Evolutionary conservation across 176 grass and related monocot genomes (phyloP), one percentile per base, ranked within the genome.

Genomic region (Musa acuminata): DNA sequence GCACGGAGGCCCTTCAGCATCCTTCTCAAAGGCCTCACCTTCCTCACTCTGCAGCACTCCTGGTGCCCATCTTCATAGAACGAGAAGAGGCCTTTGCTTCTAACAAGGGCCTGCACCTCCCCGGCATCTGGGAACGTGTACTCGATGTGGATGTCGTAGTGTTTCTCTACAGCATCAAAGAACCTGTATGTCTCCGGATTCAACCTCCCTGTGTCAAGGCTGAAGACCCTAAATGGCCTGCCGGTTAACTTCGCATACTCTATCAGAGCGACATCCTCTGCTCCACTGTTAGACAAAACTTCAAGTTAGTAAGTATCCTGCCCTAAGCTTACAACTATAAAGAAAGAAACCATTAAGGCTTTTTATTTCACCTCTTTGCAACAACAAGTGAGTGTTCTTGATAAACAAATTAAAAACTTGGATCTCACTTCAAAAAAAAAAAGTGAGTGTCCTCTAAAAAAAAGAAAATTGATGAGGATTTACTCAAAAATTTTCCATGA

Each of bases 1-100:
- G 95, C 90, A 67, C 69, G 78, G 71, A 98, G 84, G 0, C 95
- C 86, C 35, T 57, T 87, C 60, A 98, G 90, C 13, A 90, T 90
- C 66, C 84, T 82, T 75, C 88, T 73, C 49, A 98, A 62, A 0
- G 95, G 95, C 52, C 95, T 92, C 63, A 98, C 95, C 84, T 98
- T 98, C 74, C 95, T 81, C 22, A 89, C 80, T 13, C 90, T 78
- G 86, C 94, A 98, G 88, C 90, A 94, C 82, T 98, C 95, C 68
- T 98, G 90, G 86, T 98, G 95, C 7, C 95, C 90, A 72, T 94
- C 90, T 75, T 98, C 86, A 22, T 98, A 98, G 83, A 98, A 98
- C 11, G 95, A 98, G 88, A 98, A 98, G 78, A 98, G 83, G 12
- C 90, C 95, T 86, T 98, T 98, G 78, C 22, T 85, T 67, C 90